phyloP scores from a whole-genome alignment of 208 protist genomes.

The Trypanosomatidae sp. region DNA sequence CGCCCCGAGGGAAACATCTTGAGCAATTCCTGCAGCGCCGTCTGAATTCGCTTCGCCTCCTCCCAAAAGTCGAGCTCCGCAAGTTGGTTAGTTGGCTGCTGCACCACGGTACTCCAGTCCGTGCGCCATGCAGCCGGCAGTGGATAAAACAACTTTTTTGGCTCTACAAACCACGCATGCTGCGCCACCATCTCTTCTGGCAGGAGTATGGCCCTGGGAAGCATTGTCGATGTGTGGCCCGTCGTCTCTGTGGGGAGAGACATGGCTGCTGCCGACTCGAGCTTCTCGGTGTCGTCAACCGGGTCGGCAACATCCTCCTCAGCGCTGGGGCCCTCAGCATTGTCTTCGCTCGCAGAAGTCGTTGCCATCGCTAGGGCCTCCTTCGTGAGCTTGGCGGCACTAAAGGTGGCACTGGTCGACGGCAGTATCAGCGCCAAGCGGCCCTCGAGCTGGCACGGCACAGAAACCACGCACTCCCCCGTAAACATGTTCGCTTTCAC shows the following conservation, averaged over 20 bases:
- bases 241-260: conserved; percentile 2
- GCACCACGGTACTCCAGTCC: neutral
- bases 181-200: conserved; percentile 2
- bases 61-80: conserved; percentile 17
- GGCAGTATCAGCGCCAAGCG: conserved; percentile 34
- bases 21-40: conserved; percentile 13
- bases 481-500: conserved; percentile 29
- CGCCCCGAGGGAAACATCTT: conserved; percentile 15
- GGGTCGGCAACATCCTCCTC: conserved; percentile 2
- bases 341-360: neutral
- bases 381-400: conserved; percentile 8
- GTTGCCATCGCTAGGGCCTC: conserved; percentile 7
- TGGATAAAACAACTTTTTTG: neutral
- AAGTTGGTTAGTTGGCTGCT: conserved; percentile 8
- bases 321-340: neutral
- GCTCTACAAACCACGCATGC: conserved; percentile 10
- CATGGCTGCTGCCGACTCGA: conserved; percentile 4
- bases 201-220: conserved; percentile 5
- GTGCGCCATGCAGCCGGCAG: conserved; percentile 10
- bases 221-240: conserved; percentile 7
- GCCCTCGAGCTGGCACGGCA: conserved; percentile 37
- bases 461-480: conserved; percentile 38
- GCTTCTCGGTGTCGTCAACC: conserved; percentile 1
- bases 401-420: conserved; percentile 2
- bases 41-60: conserved; percentile 18